phyloP scores from a whole-genome alignment of 257 asterid genomes.

The Solanum paucissectum region DNA sequence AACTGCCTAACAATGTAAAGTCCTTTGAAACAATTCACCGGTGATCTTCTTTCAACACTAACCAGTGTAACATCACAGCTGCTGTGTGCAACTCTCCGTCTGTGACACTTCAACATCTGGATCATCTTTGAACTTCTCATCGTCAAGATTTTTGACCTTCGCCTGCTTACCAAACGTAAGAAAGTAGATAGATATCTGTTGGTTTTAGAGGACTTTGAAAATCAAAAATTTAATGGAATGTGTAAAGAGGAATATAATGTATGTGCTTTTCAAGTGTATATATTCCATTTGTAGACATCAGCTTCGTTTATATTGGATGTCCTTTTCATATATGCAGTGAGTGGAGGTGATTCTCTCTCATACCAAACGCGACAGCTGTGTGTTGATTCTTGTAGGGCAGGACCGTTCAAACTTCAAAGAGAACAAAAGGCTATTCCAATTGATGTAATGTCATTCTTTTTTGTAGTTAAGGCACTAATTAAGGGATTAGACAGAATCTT shows the following conservation, averaged over 20 bases:
- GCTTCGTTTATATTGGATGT: conserved; percentile 12
- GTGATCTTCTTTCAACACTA: neutral
- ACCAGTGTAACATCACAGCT: conserved; percentile 3
- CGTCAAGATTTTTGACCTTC: conserved; percentile 4
- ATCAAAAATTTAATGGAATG: neutral
- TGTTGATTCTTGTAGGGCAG: conserved; percentile 13
- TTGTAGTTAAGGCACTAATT: neutral
- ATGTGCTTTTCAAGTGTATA: conserved; percentile 6
- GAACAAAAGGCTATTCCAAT: neutral
- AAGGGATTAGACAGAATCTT: neutral
- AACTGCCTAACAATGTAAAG: conserved; percentile 4
- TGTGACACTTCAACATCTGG: conserved; percentile 13
- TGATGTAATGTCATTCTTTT: conserved; percentile 1
- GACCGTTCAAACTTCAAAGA: neutral
- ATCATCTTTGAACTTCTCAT: neutral
- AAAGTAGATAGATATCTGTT: neutral
- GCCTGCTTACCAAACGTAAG: neutral
- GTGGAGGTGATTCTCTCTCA: conserved; percentile 4
- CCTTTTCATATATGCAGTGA: conserved; percentile 8
- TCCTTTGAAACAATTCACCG: neutral
- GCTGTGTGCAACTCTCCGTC: neutral
- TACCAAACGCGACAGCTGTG: conserved; percentile 4
- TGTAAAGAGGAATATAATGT: neutral
- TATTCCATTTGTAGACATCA: conserved; percentile 10
- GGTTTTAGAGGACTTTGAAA: neutral